Evolutionary conservation across 805 yeast genomes (phyloP).

Genomic region (Candida adriatica): DNA sequence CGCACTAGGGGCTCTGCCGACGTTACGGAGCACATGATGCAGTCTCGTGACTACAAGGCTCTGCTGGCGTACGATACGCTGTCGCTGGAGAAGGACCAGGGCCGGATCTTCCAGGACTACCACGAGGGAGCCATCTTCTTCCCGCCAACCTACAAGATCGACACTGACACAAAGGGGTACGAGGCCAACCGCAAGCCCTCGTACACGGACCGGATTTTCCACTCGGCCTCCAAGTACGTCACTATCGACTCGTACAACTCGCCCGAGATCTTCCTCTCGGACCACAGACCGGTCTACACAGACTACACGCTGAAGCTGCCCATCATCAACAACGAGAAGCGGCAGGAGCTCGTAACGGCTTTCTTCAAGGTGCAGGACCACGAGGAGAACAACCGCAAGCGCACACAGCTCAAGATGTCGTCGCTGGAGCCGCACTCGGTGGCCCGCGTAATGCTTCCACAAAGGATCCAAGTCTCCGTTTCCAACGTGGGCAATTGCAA

Average conservation of each 20-base stretch:
- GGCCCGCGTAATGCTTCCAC: slow-evolving; percentile 23
- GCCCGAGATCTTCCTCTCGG: slow-evolving; percentile 32
- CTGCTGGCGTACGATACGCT: slow-evolving; percentile 41
- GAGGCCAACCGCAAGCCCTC: slow-evolving; percentile 43
- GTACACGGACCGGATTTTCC: slow-evolving; percentile 52
- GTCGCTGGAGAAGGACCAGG: slow-evolving; percentile 26
- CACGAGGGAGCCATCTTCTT: slow-evolving; percentile 41
- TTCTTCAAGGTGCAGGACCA: slow-evolving; percentile 36
- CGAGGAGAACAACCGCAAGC: slow-evolving; percentile 34
- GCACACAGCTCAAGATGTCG: slow-evolving; percentile 33
- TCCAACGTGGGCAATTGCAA: slow-evolving; percentile 30
- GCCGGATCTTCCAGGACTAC: slow-evolving; percentile 36
- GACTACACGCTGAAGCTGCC: slow-evolving; percentile 27
- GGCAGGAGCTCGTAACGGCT: slow-evolving; percentile 29
- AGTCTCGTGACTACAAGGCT: slow-evolving; percentile 25
- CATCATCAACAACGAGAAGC: slow-evolving; percentile 30
- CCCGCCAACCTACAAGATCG: slow-evolving; percentile 49
- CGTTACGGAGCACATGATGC: slow-evolving; percentile 24
- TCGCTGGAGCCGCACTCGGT: slow-evolving; percentile 26
- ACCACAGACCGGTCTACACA: slow-evolving; percentile 49
- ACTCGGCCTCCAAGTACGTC: slow-evolving; percentile 27
- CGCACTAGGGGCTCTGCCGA: slow-evolving; percentile 30
- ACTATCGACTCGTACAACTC: slow-evolving; percentile 19
- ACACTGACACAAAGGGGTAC: slow-evolving; percentile 10
- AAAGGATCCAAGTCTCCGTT: slow-evolving; percentile 22